Evolutionary conservation across 768 basidiomycete genomes (phyloP).

Genomic region (Amanita muscaria): DNA sequence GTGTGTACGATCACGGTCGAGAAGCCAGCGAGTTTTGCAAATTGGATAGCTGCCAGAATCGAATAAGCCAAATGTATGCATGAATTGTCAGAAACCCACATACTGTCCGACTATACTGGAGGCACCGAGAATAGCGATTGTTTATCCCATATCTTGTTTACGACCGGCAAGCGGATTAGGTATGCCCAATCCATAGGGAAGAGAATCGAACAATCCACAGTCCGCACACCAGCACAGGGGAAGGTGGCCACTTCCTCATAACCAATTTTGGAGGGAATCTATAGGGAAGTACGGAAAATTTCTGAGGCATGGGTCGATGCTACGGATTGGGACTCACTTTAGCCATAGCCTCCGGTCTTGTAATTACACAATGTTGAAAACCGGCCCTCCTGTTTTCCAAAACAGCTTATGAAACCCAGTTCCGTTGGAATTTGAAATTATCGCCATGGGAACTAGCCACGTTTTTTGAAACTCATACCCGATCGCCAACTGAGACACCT

Average conservation of each 20-base stretch:
- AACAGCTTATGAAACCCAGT: constrained; percentile 25
- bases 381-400: constrained; percentile 26
- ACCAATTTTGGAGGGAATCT: constrained; percentile 33
- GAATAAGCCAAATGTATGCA: constrained; percentile 22
- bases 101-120: constrained; percentile 23
- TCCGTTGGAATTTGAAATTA: not conserved
- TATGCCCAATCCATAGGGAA: constrained; percentile 12
- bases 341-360: constrained; percentile 25
- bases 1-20: constrained; percentile 34
- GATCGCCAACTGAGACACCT: constrained; percentile 24
- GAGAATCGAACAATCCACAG: constrained; percentile 18
- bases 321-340: constrained; percentile 22
- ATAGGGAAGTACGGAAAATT: not conserved
- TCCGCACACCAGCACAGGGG: constrained; percentile 33
- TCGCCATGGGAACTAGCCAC: too few species aligned
- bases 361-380: constrained; percentile 25
- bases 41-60: constrained; percentile 28
- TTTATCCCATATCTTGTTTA: constrained; percentile 8
- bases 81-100: constrained; percentile 13
- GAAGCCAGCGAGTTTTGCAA: constrained; percentile 30
- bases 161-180: constrained; percentile 10
- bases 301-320: too few species aligned
- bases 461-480: constrained; percentile 20
- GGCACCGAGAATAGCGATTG: constrained; percentile 17
- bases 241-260: constrained; percentile 36